Base-by-base conservation (phyloP, 73 alveolate species). In the Blepharisma japonicum region DNA sequence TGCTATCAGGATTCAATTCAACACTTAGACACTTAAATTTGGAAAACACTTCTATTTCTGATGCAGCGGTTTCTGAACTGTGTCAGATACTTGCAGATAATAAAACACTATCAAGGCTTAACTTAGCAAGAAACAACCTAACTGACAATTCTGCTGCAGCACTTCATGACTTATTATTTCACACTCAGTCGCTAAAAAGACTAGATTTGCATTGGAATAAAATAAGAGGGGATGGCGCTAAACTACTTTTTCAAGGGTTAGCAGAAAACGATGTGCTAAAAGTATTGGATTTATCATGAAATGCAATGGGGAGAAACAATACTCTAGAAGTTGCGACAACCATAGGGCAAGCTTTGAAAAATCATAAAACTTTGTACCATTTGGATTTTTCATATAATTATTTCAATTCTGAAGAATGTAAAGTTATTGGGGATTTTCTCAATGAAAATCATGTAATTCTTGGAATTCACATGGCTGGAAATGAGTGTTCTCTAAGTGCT, bases 381-480 rank as follows among this genome's bases (percentile, higher is more conserved):
- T 80, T 93, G 48, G 97, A 93, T 81, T 70, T 93, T 56, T 80
- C 95, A 67, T 89, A 85, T 70, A 93, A 90, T 81, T 78, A 86
- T 79, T 55, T 93, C 56, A 66, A 67, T 55, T 46, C 47, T 54
- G 82, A 55, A 14, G 93, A 88, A 47, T 80, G 96, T 68, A 66
- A 79, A 70, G 66, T 55, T 38, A 47, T 93, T 8, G 88, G 89
- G 9, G 94, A 90, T 46, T 71, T 48, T 39, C 53, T 92, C 23
- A 87, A 86, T 85, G 80, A 55, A n/a, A 93, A 93, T 83, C 97
- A 91, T 68, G 84, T 84, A 3, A 56, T 93, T 8, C 68, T 82
- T 55, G 98, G 98, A 20, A 55, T 93, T 55, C 98, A 93, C 76
- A 91, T 93, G 80, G 89, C 82, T 42, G 98, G 98, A 6, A 91